Percentiles rank a stretch among this genome's conserved stretches.
These are phyloP conservation scores for Candida germanica DNA, from an alignment of 805 yeast species.

Conservation along the genomic window DNA sequence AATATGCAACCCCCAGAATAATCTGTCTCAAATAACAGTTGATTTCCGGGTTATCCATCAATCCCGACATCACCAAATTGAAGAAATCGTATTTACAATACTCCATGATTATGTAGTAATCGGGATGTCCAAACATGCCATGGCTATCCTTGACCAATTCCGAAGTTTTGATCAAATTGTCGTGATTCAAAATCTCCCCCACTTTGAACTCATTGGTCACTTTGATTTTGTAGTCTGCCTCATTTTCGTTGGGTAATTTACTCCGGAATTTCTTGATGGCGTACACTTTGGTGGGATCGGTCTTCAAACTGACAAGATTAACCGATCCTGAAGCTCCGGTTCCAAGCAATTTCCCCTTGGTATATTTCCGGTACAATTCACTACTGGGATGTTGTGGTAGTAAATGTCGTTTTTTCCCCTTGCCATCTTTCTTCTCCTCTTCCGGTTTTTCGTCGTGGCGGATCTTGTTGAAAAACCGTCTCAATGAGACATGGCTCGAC, in stretches of 20 bases:
- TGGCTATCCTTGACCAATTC: constrained; percentile 70
- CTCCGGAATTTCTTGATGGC: constrained; percentile 87
- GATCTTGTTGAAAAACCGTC: constrained; percentile 52
- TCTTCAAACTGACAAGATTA: constrained; percentile 62
- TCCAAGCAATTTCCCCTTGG: constrained; percentile 69
- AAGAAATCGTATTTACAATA: constrained; percentile 90
- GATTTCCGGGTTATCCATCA: constrained; percentile 67
- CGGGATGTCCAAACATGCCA: constrained; percentile 19
- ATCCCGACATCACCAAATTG: constrained; percentile 86
- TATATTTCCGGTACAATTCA: constrained; percentile 48
- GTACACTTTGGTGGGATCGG: constrained; percentile 51
- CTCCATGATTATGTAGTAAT: constrained; percentile 80
- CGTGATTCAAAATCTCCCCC: constrained; percentile 71
- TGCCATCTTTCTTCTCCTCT: constrained; percentile 9
- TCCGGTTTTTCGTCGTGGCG: constrained; percentile 16
- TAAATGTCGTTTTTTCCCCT: constrained; percentile 9
- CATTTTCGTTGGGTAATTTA: constrained; percentile 58
- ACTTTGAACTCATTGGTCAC: constrained; percentile 80
- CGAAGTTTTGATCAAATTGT: constrained; percentile 74
- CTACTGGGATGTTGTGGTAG: constrained; percentile 19
- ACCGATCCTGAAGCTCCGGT: constrained; percentile 96
- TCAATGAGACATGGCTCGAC: constrained; percentile 33
- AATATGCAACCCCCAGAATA: constrained; percentile 65
- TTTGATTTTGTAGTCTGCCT: constrained; percentile 68
- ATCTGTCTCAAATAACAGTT: constrained; percentile 84